phyloP scores from a whole-genome alignment of 2,329 filamentous ascomycete species.

The Fusarium domesticum region DNA sequence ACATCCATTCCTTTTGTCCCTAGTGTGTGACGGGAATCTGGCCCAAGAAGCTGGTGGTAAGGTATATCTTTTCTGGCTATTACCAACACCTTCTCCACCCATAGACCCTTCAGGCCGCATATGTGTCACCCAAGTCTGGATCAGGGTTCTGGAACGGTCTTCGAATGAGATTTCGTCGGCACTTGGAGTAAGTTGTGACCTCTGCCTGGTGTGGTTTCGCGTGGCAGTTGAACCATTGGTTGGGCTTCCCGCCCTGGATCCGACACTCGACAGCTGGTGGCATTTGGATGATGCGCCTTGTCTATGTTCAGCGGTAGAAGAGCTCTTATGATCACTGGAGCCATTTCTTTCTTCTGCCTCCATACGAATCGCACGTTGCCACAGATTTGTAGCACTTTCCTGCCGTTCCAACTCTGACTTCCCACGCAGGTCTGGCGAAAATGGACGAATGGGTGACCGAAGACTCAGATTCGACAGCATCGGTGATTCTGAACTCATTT shows the following conservation, averaged over 20 bases:
- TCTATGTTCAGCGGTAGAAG: not conserved
- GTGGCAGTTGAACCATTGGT: conserved; percentile 5
- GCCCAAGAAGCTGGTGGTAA: conserved; percentile 35
- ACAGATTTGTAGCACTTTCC: conserved; percentile 27
- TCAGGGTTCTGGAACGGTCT: conserved; percentile 15
- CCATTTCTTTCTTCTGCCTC: conserved; percentile 22
- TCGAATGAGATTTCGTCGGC: conserved; percentile 12
- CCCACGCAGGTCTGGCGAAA: conserved; percentile 7
- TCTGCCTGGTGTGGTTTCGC: conserved; percentile 1
- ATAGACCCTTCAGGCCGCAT: conserved; percentile 10
- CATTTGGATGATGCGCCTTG: conserved; percentile 1
- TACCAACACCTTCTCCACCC: not conserved
- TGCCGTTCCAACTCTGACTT: conserved; percentile 10
- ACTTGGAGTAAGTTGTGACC: conserved; percentile 11
- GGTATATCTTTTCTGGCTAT: conserved; percentile 3
- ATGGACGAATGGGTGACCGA: conserved; percentile 10
- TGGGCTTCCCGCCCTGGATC: conserved; percentile 1
- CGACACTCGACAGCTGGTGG: conserved; percentile 2
- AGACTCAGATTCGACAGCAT: conserved; percentile 18
- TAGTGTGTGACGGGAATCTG: conserved; percentile 33
- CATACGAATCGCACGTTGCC: conserved; percentile 28
- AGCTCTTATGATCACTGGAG: conserved; percentile 8
- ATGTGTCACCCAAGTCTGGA: conserved; percentile 20
- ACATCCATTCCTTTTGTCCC: conserved; percentile 28
- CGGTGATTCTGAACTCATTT: conserved; percentile 11